Evolutionary conservation across 805 yeast species (phyloP).

Genomic region (Ogataea zsoltii): DNA sequence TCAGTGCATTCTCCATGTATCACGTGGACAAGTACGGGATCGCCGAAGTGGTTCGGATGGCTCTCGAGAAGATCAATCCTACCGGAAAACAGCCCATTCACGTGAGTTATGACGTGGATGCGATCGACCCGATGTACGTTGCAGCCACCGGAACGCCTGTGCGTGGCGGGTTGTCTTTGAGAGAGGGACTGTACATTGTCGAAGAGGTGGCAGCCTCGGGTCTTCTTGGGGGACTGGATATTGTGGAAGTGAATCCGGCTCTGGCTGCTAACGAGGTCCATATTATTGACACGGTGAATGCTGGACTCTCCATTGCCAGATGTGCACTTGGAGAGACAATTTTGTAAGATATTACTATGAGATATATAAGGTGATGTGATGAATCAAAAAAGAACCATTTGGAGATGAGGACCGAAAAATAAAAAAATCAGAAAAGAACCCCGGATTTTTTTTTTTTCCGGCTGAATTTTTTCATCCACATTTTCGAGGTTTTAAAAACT

Average conservation of each 20-base stretch:
- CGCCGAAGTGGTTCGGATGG: constrained; percentile 89
- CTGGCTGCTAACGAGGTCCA: constrained; percentile 77
- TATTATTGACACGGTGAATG: constrained; percentile 79
- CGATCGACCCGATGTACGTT: constrained; percentile 89
- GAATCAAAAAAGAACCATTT: too few relatives aligned
- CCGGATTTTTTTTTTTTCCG: not conserved
- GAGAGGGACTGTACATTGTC: constrained; percentile 91
- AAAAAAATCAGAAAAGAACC: too few relatives aligned
- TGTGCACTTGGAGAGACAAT: constrained; percentile 95
- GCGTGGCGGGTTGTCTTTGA: constrained; percentile 89
- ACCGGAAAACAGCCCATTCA: constrained; percentile 72
- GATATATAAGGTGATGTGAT: too few relatives aligned
- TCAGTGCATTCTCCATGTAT: constrained; percentile 91
- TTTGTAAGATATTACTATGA: constrained; percentile 39
- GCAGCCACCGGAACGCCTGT: constrained; percentile 99
- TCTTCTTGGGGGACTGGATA: constrained; percentile 81
- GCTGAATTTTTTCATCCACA: not conserved
- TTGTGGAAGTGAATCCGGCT: constrained; percentile 91
- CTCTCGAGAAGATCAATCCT: constrained; percentile 76
- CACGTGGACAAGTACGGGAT: constrained; percentile 95
- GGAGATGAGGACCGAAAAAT: too few relatives aligned
- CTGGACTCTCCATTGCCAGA: constrained; percentile 88
- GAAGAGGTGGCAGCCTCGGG: constrained; percentile 93
- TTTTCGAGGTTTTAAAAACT: too few relatives aligned
- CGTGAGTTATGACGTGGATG: constrained; percentile 93